phyloP scores from a whole-genome alignment of 2,329 filamentous ascomycete species.

The Bimuria novae-zelandiae region DNA sequence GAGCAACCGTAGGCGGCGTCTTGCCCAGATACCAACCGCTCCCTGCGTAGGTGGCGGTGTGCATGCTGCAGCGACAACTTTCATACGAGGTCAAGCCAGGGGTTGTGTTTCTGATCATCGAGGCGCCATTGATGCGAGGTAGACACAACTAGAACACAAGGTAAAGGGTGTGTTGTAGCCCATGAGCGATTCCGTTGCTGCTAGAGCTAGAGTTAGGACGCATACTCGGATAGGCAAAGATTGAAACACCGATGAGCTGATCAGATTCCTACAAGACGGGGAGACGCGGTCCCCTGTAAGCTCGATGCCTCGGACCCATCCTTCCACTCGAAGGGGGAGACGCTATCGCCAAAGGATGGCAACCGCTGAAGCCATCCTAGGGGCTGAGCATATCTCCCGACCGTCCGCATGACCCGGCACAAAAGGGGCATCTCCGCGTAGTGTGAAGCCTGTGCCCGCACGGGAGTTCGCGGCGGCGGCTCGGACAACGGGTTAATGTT shows the following conservation, averaged over 20 bases:
- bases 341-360: too few relatives aligned
- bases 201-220: not conserved
- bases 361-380: too few relatives aligned
- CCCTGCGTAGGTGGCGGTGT: slow-evolving; percentile 7
- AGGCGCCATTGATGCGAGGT: slow-evolving; percentile 7
- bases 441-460: too few relatives aligned
- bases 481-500: too few relatives aligned
- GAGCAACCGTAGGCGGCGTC: slow-evolving; percentile 1
- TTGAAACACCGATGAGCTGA: not conserved
- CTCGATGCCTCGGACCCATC: not conserved
- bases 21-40: slow-evolving; percentile 5
- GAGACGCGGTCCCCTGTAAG: not conserved
- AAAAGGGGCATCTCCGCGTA: too few relatives aligned
- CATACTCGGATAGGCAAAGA: not conserved
- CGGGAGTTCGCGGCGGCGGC: too few relatives aligned
- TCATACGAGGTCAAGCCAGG: slow-evolving; percentile 6
- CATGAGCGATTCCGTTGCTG: not conserved
- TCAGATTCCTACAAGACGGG: not conserved
- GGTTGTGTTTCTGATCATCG: not conserved
- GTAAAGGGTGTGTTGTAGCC: not conserved
- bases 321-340: too few relatives aligned
- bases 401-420: too few relatives aligned
- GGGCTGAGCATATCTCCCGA: too few relatives aligned
- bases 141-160: slow-evolving; percentile 4
- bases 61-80: slow-evolving; percentile 8